Percentiles rank a stretch among this genome's conserved stretches.
Evolutionary conservation across 768 basidiomycete genomes (phyloP).

Genomic region (Tulasnella calospora): DNA sequence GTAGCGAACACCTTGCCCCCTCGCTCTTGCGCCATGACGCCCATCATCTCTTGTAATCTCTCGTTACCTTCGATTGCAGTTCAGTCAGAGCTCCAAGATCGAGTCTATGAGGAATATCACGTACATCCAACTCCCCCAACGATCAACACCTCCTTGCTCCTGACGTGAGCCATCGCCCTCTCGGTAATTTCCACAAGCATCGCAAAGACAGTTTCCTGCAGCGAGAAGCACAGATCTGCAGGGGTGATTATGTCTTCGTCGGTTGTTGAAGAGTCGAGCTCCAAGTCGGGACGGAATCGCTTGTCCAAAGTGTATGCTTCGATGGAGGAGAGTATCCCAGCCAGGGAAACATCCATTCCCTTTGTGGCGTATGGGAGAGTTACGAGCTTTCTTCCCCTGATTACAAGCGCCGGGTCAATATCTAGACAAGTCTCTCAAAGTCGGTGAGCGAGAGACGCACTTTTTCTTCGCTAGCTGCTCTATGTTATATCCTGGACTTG

Average conservation of each 20-base stretch:
- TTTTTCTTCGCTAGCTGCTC: conserved; percentile 84
- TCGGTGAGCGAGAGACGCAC: conserved; percentile 40
- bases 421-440: background rate
- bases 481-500: conserved; percentile 94
- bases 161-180: conserved; percentile 97
- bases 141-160: conserved; percentile 91
- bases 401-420: background rate
- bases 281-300: conserved; percentile 53
- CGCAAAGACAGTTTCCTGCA: conserved; percentile 94
- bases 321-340: conserved; percentile 83
- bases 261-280: conserved; percentile 33
- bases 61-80: conserved; percentile 61
- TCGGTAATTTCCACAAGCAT: conserved; percentile 99
- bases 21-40: conserved; percentile 88
- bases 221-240: conserved; percentile 92
- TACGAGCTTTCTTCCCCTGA: conserved; percentile 76
- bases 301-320: conserved; percentile 87
- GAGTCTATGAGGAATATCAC: conserved; percentile 35
- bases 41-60: conserved; percentile 97
- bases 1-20: conserved; percentile 88
- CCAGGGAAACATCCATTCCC: conserved; percentile 96
- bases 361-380: conserved; percentile 92
- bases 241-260: conserved; percentile 77
- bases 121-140: conserved; percentile 99
- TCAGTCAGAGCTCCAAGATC: background rate